These are phyloP conservation scores for Breviolum minutum DNA, from an alignment of 73 alveolate genomes.

Conservation along the genomic window DNA sequence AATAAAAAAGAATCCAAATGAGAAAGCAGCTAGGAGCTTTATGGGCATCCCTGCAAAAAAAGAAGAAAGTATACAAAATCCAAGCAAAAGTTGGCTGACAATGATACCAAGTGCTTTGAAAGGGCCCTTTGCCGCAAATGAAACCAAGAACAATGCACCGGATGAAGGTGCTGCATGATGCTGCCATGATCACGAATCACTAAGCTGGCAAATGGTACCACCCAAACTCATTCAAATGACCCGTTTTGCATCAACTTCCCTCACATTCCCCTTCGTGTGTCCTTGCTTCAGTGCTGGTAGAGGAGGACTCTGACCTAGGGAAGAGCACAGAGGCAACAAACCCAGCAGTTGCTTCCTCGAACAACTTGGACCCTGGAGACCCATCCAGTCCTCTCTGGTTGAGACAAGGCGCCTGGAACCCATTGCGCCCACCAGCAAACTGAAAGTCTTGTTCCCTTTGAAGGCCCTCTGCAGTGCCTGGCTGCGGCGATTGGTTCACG, in stretches of 20 bases:
- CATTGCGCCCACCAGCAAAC: conserved; percentile 36
- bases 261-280: not conserved
- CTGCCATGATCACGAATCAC: too few relatives aligned
- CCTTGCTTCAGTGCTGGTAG: not conserved
- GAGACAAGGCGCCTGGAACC: too few relatives aligned
- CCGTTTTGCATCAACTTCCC: too few relatives aligned
- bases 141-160: too few relatives aligned
- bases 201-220: too few relatives aligned
- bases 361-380: not conserved
- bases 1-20: not conserved
- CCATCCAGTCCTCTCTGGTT: not conserved
- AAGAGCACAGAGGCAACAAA: not conserved
- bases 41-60: too few relatives aligned
- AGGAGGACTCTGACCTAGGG: not conserved
- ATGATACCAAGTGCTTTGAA: too few relatives aligned
- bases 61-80: too few relatives aligned
- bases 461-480: conserved; percentile 78
- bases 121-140: too few relatives aligned
- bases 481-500: not conserved
- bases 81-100: too few relatives aligned
- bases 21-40: not conserved
- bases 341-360: not conserved
- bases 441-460: conserved; percentile 62
- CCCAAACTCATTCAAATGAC: too few relatives aligned
- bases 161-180: too few relatives aligned